Base-by-base conservation (phyloP, 169 alveolate genomes). In the Plasmodium vinckei region DNA sequence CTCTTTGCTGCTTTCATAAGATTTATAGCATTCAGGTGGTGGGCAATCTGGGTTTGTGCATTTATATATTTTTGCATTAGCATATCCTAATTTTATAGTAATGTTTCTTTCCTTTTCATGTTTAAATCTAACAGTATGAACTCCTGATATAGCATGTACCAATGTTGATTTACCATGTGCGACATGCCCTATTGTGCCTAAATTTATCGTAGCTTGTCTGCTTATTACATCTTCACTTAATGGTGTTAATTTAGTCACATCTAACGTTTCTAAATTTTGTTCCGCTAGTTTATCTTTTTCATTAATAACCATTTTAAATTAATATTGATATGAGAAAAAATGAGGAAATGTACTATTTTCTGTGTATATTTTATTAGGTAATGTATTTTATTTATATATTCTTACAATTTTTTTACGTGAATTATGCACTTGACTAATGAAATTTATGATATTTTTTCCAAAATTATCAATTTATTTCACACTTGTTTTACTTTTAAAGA, bases 121-220 rank as follows among this genome's bases (percentile, higher is more conserved):
- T 89, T 97, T 97, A 94, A 97, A 98, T 15, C 98, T 94, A 15
- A 98, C 99, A 2, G 99, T 98, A 88, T 96, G 98, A 2, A 97
- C 98, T 25, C 99, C 99, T 10, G 99, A 97, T 39, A 99, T 96
- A 10, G 99, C 99, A 61, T 97, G 94, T 25, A 99, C 99, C 17
- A 98, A 97, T 0, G 99, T 99, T 6, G 99, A 98, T 93, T 99
- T 99, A n/a, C 99, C 99, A 92, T 98, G 99, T 7, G 99, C 99
- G 91, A 98, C 99, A 93, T 99, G 99, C 6, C 99, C 99, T 87
- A 99, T 99, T 49, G 99, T 99, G 15, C 99, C 99, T 57, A 77
- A 56, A 92, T 99, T 98, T 72, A 98, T 97, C 39, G 99, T 98
- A 1, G 99, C 99, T 93, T 98, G 99, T 69, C 99, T 96, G 89